Percentiles rank a stretch among this genome's conserved stretches.
Conservation (phyloP, 2,329 filamentous ascomycete genomes). For the Fusarium sp. region DNA sequence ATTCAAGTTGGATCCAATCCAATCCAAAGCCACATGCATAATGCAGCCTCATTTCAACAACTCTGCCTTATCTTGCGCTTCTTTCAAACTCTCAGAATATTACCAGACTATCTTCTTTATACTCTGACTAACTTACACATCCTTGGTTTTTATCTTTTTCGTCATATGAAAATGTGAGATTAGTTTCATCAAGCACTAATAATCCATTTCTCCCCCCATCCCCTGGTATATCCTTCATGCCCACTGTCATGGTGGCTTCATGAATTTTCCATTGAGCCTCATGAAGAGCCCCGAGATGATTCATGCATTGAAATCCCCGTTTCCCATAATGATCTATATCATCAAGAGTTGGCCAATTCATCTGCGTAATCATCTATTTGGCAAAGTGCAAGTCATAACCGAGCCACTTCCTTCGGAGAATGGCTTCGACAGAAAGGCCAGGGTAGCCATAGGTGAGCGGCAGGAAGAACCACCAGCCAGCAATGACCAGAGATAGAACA, state of each 20-base stretch:
- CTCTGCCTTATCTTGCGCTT: neutral
- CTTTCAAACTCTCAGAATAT: constrained; percentile 16
- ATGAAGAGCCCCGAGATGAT: constrained; percentile 2
- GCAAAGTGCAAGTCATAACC: constrained; percentile 98
- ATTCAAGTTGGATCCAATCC: neutral
- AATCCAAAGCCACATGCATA: neutral
- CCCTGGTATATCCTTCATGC: constrained; percentile 9
- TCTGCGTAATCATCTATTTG: constrained; percentile 68
- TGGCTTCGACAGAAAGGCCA: constrained; percentile 79
- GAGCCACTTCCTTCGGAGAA: constrained; percentile 90
- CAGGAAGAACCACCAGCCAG: constrained; percentile 91
- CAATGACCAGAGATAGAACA: constrained; percentile 73
- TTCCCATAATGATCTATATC: neutral
- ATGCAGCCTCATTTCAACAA: neutral
- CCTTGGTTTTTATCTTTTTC: constrained; percentile 7
- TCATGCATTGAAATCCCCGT: neutral
- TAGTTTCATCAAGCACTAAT: constrained; percentile 16
- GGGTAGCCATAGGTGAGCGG: constrained; percentile 96
- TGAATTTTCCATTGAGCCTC: neutral
- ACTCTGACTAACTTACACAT: constrained; percentile 10
- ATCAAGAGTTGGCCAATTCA: neutral
- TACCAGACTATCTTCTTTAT: constrained; percentile 20
- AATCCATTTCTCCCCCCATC: constrained; percentile 15
- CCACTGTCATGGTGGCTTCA: constrained; percentile 5
- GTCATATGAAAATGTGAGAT: constrained; percentile 28